Base-by-base conservation (phyloP, 2,329 filamentous ascomycete species). In the Dactylellina cionopaga region DNA sequence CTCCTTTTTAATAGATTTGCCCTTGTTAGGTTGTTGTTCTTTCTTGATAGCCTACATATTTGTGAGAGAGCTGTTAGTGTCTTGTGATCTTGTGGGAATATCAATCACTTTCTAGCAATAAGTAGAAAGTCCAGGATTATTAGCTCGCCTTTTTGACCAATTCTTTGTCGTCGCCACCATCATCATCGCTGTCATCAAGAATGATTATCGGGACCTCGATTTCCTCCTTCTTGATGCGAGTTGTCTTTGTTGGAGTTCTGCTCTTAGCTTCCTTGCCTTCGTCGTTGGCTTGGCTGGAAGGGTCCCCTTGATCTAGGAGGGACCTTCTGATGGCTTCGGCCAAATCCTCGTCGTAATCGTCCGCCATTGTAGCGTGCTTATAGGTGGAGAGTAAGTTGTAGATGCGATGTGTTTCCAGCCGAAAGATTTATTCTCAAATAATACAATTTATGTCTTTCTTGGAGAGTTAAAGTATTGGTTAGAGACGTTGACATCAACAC, bases 301-400 rank as follows among this genome's bases (percentile, higher is more conserved):
- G 17, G 37, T 15, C 43, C 15, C 33, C 33, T 29, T 59, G 59
- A 29, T 72, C 68, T 2, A 64, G 19, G 17, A 72, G 46, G 2
- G 68, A 72, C 24, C 47, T 51, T 24, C 52, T 65, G 24, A 72
- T 65, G 22, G 68, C 68, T 19, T 72, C 68, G 31, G 68, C 59
- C 17, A 72, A 43, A 33, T 72, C 68, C 2, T 44, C 68, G 29
- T 72, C 68, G 68, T 72, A 60, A 37, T 65, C 59, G 37, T 72
- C 59, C n/a, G 52, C 52, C 68, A 72, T 72, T 5, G 13, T 13
- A n/a, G n/a, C n/a, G n/a, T n/a, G n/a, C n/a, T n/a, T n/a, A n/a
- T n/a, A n/a, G n/a, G n/a, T n/a, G n/a, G n/a, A n/a, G n/a, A n/a
- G n/a, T n/a, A n/a, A n/a, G n/a, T n/a, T n/a, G n/a, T n/a, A n/a